Evolutionary conservation across 148 eudicot species (phyloP).

Genomic region (Cornus suecica): DNA sequence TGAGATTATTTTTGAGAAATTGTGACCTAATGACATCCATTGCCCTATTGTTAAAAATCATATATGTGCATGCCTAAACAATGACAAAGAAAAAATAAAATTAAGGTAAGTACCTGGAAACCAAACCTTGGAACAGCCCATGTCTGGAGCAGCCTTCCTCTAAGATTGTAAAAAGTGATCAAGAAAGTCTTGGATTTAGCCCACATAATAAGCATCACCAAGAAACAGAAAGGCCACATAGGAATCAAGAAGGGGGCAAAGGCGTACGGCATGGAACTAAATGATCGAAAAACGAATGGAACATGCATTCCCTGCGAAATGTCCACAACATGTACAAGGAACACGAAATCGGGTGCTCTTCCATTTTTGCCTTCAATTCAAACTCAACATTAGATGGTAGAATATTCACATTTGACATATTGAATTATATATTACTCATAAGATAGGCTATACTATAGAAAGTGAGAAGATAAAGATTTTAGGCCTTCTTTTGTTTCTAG

Average conservation of each 20-base stretch:
- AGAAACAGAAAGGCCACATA: slow-evolving; percentile 36
- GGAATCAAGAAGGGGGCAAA: slow-evolving; percentile 34
- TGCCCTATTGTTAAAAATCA: too few species aligned
- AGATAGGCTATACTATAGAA: too few species aligned
- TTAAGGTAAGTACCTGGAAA: slow-evolving; percentile 36
- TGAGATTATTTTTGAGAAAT: too few species aligned
- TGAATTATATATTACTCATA: too few species aligned
- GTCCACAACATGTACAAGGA: slow-evolving; percentile 51
- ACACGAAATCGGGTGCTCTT: slow-evolving; percentile 53
- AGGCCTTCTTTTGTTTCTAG: neutral
- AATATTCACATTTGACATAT: too few species aligned
- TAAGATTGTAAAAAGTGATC: slow-evolving; percentile 38
- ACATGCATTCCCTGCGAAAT: slow-evolving; percentile 41
- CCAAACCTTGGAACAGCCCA: slow-evolving; percentile 60
- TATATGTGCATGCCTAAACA: too few species aligned
- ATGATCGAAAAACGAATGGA: slow-evolving; percentile 41
- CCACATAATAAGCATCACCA: slow-evolving; percentile 51
- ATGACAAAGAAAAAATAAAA: neutral
- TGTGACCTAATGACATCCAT: too few species aligned
- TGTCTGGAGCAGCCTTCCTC: slow-evolving; percentile 32
- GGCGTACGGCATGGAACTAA: slow-evolving; percentile 39
- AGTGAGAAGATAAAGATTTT: too few species aligned
- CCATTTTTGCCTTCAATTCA: slow-evolving; percentile 27
- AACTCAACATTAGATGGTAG: neutral
- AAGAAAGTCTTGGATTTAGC: slow-evolving; percentile 43